Evolutionary conservation across 768 basidiomycete genomes (phyloP).

Genomic region (Russula vinacea): DNA sequence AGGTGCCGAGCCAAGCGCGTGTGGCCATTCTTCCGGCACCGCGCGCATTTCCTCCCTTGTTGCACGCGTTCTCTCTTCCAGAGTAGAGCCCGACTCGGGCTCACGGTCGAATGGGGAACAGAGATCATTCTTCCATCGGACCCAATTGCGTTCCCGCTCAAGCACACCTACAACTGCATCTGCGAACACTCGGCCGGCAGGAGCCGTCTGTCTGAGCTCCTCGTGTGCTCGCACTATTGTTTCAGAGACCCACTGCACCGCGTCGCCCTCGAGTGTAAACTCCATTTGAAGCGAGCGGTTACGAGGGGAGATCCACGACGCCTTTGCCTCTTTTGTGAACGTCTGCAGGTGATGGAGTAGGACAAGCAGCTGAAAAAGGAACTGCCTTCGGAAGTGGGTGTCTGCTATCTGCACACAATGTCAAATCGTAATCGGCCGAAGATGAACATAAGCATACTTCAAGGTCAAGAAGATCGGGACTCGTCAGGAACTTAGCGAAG

Average conservation of each 20-base stretch:
- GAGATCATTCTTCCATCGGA: constrained; percentile 82
- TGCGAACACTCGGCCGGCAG: constrained; percentile 71
- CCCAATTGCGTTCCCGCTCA: constrained; percentile 86
- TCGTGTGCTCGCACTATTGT: constrained; percentile 52
- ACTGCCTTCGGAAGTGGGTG: constrained; percentile 88
- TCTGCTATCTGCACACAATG: constrained; percentile 65
- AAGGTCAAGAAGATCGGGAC: constrained; percentile 78
- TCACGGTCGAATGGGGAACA: constrained; percentile 79
- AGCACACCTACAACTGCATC: constrained; percentile 70
- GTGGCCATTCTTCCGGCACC: constrained; percentile 59
- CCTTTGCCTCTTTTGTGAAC: constrained; percentile 68
- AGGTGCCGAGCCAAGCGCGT: constrained; percentile 62
- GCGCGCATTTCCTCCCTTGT: constrained; percentile 53
- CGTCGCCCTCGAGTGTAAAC: constrained; percentile 64
- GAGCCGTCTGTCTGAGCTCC: constrained; percentile 68
- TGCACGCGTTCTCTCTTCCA: constrained; percentile 60
- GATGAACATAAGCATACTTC: constrained; percentile 52
- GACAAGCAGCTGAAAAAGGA: constrained; percentile 80
- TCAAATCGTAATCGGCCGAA: not conserved
- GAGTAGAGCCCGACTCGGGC: constrained; percentile 50
- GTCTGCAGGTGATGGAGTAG: constrained; percentile 71
- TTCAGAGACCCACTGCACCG: constrained; percentile 76
- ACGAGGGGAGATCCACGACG: constrained; percentile 54
- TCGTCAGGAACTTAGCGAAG: constrained; percentile 91
- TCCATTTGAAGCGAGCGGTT: constrained; percentile 84